These are phyloP conservation scores for Glycine tomentella DNA, from an alignment of 306 rosid species.

Conservation along the genomic window DNA sequence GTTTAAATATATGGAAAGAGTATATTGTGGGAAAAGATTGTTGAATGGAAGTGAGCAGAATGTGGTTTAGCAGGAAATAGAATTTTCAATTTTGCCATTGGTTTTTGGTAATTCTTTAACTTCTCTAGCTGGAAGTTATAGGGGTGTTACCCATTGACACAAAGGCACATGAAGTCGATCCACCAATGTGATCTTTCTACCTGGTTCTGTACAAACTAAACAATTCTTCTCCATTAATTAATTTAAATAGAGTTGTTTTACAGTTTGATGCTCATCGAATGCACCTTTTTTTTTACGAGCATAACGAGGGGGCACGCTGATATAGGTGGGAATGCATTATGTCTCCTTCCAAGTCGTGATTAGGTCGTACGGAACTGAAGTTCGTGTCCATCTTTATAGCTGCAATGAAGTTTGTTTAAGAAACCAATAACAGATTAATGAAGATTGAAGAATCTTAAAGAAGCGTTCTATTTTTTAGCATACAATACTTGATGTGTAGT, in stretches of 20 bases:
- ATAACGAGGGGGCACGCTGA: too few relatives aligned
- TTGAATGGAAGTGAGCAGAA: constrained; percentile 36
- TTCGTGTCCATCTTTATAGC: constrained; percentile 14
- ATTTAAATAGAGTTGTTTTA: constrained; percentile 14
- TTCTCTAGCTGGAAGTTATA: constrained; percentile 33
- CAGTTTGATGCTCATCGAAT: constrained; percentile 34
- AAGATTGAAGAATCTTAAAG: neutral
- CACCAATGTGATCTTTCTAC: constrained; percentile 48
- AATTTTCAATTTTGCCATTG: constrained; percentile 17
- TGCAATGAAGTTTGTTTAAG: constrained; percentile 7
- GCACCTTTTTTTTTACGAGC: neutral
- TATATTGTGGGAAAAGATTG: constrained; percentile 48
- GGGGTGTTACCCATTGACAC: constrained; percentile 39
- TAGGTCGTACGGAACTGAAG: constrained; percentile 21
- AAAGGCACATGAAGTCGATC: constrained; percentile 30
- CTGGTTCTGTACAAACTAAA: constrained; percentile 31
- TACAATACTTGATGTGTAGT: neutral
- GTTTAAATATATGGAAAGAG: constrained; percentile 40
- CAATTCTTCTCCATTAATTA: constrained; percentile 31
- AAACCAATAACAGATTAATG: neutral
- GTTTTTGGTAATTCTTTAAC: constrained; percentile 43
- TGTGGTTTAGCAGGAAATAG: constrained; percentile 39
- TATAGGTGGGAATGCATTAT: too few relatives aligned
- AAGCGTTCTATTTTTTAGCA: neutral
- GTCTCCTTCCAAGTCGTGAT: constrained; percentile 34